phyloP scores from a whole-genome alignment of 768 basidiomycete species.

The Pleurotus salmoneostramineus region DNA sequence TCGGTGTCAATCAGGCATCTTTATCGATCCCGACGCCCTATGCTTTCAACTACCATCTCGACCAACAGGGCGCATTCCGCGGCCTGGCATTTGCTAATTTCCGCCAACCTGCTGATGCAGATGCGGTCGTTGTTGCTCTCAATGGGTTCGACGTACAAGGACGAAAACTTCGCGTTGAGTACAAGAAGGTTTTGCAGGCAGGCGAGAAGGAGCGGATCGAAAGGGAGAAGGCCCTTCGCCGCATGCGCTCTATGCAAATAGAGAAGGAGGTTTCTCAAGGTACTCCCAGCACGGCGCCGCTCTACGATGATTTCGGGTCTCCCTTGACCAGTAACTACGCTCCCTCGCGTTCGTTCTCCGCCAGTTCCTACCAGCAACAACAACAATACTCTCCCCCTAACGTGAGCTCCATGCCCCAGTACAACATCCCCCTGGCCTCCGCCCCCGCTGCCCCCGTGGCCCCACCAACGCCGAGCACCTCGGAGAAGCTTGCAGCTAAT shows the following conservation, averaged over 20 bases:
- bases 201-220: slow-evolving; percentile 99
- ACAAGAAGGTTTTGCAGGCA: slow-evolving; percentile 99
- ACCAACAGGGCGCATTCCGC: slow-evolving; percentile 94
- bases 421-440: slow-evolving; percentile 39
- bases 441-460: slow-evolving; percentile 52
- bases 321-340: slow-evolving; percentile 57
- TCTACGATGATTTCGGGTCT: slow-evolving; percentile 76
- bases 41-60: slow-evolving; percentile 99
- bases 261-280: slow-evolving; percentile 80
- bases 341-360: slow-evolving; percentile 73
- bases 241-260: slow-evolving; percentile 96
- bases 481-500: slow-evolving; percentile 57
- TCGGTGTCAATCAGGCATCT: slow-evolving; percentile 56
- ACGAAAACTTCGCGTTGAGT: slow-evolving; percentile 96
- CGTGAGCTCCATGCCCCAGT: slow-evolving; percentile 38
- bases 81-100: slow-evolving; percentile 99
- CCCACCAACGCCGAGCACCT: slow-evolving; percentile 56
- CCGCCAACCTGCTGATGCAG: slow-evolving; percentile 85
- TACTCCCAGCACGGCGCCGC: slow-evolving; percentile 29
- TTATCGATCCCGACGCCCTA: slow-evolving; percentile 94
- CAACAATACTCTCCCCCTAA: slow-evolving; percentile 62
- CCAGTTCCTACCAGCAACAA: slow-evolving; percentile 55
- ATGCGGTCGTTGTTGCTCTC: slow-evolving; percentile 91
- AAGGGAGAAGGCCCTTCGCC: slow-evolving; percentile 94
- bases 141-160: slow-evolving; percentile 97